Evolutionary conservation across 495 filamentous ascomycete species (phyloP).

Genomic region (Penicillium cinerascens): DNA sequence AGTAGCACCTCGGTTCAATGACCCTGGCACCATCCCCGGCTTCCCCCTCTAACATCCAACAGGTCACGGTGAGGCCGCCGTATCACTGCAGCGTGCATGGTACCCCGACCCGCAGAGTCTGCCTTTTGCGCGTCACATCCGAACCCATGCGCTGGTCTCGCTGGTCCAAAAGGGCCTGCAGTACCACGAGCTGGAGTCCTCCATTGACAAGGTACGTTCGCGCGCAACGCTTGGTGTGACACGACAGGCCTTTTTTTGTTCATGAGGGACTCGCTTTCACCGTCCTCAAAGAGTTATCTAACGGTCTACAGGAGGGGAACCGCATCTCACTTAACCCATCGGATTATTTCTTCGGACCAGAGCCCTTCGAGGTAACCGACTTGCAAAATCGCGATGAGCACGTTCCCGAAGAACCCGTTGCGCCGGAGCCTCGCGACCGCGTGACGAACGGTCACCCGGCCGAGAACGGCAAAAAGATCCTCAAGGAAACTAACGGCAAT

Average conservation of each 20-base stretch:
- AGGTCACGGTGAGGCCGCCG: constrained; percentile 66
- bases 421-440: constrained; percentile 42
- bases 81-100: constrained; percentile 81
- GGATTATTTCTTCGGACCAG: constrained; percentile 51
- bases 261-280: background rate
- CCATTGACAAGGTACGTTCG: constrained; percentile 56
- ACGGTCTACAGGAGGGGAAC: constrained; percentile 41
- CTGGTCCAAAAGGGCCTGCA: constrained; percentile 75
- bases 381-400: constrained; percentile 30
- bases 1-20: constrained; percentile 31
- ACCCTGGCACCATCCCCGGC: background rate
- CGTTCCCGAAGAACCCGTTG: constrained; percentile 32
- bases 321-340: constrained; percentile 32
- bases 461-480: constrained; percentile 30
- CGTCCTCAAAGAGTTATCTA: constrained; percentile 2
- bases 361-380: constrained; percentile 33
- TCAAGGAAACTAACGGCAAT: constrained; percentile 57
- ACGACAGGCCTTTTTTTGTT: background rate
- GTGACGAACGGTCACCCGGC: constrained; percentile 41
- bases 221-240: constrained; percentile 2
- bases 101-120: constrained; percentile 68
- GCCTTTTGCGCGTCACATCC: constrained; percentile 72
- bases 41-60: constrained; percentile 19
- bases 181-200: constrained; percentile 67
- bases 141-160: constrained; percentile 68